Evolutionary conservation across 129 eudicot genomes (phyloP), one percentile per base, ranked within the genome.

Genomic region (Centrapalus pauciflorus): DNA sequence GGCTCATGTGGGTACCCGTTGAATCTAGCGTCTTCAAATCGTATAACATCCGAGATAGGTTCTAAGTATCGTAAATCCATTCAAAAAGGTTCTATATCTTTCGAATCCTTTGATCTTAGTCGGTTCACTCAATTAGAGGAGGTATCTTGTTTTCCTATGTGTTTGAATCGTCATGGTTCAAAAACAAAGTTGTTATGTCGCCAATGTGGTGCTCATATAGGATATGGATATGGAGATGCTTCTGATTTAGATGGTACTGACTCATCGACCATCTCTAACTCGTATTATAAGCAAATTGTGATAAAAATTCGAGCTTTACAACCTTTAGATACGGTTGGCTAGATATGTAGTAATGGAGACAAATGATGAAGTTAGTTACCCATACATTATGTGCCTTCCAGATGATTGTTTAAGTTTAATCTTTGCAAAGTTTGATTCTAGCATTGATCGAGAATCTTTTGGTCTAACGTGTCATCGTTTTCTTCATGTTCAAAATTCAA

Each of bases 1-100:
- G 95, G 95, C 3, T 79, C 90, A 51, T 88, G 96, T 82, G 96
- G 96, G 61, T 88, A 88, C 75, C 82, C 80, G 77, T 77, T 88
- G 27, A 84, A 88, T 56, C 52, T 88, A 7, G 79, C 74, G 55
- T 84, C 96, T 30, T 82, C 90, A 6, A 75, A 72, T 51, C 91
- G 89, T 59, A 70, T 70, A 66, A 78, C 88, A 64, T 84, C 96
- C 62, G 82, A 76, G 64, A 84, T 84, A 24, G 86, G 77, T 62
- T 80, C 91, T 30, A 71, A 80, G 67, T 88, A 88, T 70, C 79
- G 74, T 40, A 80, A 75, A 69, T 80, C 91, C 60, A 77, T 88
- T 29, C 82, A 71, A 78, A 84, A 77, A 82, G 96, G 96, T 51
- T 73, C 73, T 41, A 77, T 88, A 61, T 88, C 91, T 45, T 88